Evolutionary conservation across 768 basidiomycete species (phyloP), one percentile per base, ranked within the genome.

Genomic region (Boletales sp.): DNA sequence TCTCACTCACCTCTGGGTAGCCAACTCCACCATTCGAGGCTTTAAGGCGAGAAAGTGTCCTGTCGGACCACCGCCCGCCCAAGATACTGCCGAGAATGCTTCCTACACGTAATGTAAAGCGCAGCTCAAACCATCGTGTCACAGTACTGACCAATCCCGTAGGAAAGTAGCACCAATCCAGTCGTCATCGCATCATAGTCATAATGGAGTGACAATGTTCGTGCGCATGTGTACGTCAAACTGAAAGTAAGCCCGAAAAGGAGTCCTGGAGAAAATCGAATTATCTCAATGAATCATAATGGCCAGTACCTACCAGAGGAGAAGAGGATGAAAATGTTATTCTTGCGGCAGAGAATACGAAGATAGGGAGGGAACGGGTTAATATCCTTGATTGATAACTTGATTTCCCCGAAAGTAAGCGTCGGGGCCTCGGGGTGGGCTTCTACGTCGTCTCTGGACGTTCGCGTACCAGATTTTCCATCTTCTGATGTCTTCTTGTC

Each of bases 111-210:
- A 31, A 19, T 3, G 8, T 2, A 36, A 48, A 36, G 9, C 19
- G 3, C 3, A 0, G 17, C 27, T 24, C 32, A 17, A 49, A 24
- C 15, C 5, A 40, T 0, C 11, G 21, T 4, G 15, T 1, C 5
- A n/a, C 5, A 31, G 7, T 43, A 60, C 76, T 27, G 36, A 82
- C 87, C 87, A 4, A 81, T 58, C 29, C 92, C 92, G 60, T 79
- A 91, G 0, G 87, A 66, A 13, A 97, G 77, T 1, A 92, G 74
- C 5, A 92, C 82, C 17, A 94, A 67, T 8, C 94, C 94, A 39
- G 86, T 86, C 42, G 79, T 74, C 27, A 97, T 70, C 1, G 92
- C 75, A 47, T 81, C 72, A 64, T 86, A 94, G 29, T 75, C 58
- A 58, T 94, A 95, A 13, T 74, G 64, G 12, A 74, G 68, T 1